Evolutionary conservation across 192 early-diverging fungal species (phyloP).

Genomic region (Cladochytrium replicatum): DNA sequence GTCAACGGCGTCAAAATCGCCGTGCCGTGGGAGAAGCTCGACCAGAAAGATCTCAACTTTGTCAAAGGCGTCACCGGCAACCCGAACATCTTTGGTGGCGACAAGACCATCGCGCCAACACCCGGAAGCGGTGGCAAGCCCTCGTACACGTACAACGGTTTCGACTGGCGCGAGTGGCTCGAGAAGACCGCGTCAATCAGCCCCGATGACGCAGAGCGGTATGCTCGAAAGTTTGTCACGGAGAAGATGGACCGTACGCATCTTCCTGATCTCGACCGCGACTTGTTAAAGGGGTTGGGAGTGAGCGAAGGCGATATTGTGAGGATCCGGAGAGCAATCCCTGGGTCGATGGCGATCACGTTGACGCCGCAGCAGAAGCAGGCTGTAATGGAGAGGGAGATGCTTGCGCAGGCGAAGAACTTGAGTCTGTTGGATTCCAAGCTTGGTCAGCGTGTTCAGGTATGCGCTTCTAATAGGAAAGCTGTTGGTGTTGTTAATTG

Average conservation of each 20-base stretch:
- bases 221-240: conserved; percentile 73
- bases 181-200: conserved; percentile 60
- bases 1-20: conserved; percentile 88
- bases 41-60: conserved; percentile 36
- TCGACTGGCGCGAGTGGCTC: conserved; percentile 93
- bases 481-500: conserved; percentile 17
- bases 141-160: conserved; percentile 65
- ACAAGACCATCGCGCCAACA: conserved; percentile 4
- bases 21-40: conserved; percentile 83
- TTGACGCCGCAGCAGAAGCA: neutral
- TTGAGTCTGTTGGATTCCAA: too few species aligned
- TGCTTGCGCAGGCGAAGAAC: conserved; percentile 32
- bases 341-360: conserved; percentile 3
- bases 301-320: conserved; percentile 79
- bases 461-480: too few species aligned
- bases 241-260: conserved; percentile 78
- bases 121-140: too few species aligned
- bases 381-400: conserved; percentile 32
- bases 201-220: conserved; percentile 65
- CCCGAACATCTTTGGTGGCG: conserved; percentile 11
- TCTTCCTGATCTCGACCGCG: conserved; percentile 63
- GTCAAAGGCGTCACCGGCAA: conserved; percentile 31
- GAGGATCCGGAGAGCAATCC: conserved; percentile 54
- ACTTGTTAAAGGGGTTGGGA: conserved; percentile 65
- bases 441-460: too few species aligned